Evolutionary conservation across 306 rosid species (phyloP).

Genomic region (Prunus fruticosa): DNA sequence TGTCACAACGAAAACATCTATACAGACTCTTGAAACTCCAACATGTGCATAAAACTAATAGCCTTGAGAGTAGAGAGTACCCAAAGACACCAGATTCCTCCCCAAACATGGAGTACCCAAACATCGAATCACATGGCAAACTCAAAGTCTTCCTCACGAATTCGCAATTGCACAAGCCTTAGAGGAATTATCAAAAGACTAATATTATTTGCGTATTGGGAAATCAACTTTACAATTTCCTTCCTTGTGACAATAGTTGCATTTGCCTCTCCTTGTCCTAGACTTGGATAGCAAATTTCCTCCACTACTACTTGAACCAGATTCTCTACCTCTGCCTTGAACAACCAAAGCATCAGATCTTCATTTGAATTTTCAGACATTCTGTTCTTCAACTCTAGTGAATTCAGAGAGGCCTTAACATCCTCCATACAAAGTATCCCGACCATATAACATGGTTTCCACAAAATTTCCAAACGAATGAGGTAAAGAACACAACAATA

Average conservation of each 20-base stretch:
- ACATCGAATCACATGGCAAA: background rate
- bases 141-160: background rate
- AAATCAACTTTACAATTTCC: background rate
- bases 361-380: background rate
- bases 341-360: background rate
- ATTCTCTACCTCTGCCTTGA: too few relatives aligned
- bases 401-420: background rate
- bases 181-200: background rate
- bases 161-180: background rate
- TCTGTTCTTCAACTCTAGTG: too few relatives aligned
- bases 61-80: too few relatives aligned
- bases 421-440: background rate
- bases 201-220: background rate
- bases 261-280: background rate
- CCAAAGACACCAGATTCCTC: too few relatives aligned
- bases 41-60: too few relatives aligned
- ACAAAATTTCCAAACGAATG: too few relatives aligned
- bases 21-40: too few relatives aligned
- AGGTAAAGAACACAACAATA: background rate
- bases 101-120: too few relatives aligned
- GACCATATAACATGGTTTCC: background rate
- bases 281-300: too few relatives aligned
- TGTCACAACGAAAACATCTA: too few relatives aligned
- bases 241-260: background rate
- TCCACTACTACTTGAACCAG: too few relatives aligned